Evolutionary conservation across 768 basidiomycete genomes (phyloP).

Genomic region (Boletus subcaerulescens): DNA sequence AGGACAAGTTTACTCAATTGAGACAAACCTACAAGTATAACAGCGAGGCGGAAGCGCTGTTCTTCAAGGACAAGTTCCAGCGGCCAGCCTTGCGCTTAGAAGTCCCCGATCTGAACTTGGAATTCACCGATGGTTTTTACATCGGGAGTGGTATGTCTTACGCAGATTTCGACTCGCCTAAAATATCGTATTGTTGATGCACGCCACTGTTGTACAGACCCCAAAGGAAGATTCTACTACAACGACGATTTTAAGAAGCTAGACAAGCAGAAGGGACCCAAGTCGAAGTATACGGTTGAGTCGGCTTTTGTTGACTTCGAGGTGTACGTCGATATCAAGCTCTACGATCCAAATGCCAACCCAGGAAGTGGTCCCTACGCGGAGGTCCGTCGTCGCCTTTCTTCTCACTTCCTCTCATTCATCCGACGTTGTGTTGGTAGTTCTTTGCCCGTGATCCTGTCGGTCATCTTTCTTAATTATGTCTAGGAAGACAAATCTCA

Average conservation of each 20-base stretch:
- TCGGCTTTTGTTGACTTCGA: neutral
- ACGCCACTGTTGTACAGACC: neutral
- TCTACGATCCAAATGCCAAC: neutral
- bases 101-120: neutral
- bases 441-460: neutral
- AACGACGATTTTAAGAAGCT: neutral
- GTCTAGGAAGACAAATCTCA: neutral
- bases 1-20: no score
- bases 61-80: neutral
- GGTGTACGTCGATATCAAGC: neutral
- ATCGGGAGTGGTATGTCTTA: neutral
- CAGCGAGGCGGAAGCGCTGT: neutral
- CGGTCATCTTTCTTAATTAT: neutral
- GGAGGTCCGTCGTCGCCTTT: neutral
- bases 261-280: neutral
- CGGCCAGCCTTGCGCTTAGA: neutral
- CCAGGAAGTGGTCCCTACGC: neutral
- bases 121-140: neutral
- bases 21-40: no score
- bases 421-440: neutral
- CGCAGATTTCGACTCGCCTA: neutral
- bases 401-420: neutral
- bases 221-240: neutral
- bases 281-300: neutral
- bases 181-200: neutral